Evolutionary conservation across 192 early-diverging fungal species (phyloP), one percentile per base, ranked within the genome.

Genomic region (Geranomyces michiganensis): DNA sequence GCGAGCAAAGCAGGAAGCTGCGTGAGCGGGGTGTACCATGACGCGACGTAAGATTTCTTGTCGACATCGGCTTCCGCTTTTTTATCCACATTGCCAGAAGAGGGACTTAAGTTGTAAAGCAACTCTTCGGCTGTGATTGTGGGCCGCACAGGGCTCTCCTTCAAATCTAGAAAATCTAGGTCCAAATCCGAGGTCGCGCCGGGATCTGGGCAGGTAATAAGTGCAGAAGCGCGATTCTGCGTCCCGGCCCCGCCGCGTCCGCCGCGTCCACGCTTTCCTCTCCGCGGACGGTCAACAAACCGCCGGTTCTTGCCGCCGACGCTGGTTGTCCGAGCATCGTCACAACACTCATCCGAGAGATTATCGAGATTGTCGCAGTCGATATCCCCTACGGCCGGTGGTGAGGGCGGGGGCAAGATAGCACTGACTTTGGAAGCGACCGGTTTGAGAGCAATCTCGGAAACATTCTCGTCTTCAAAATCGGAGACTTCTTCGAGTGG

Each of bases 211-310:
- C 0, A 36, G 19, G 30, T 32, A 33, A 36, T 47, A 1, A 36
- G 56, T 13, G 67, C 8, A 22, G 45, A 48, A 32, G 19, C 27
- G 1, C 60, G 51, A 47, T 72, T 33, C 7, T 36, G 47, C 47
- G 70, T 62, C 4, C 70, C 59, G 22, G 60, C 46, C 9, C 70
- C 70, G 26, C 70, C 70, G 27, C 70, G 59, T 22, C 70, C 70
- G 13, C 70, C 70, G 17, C 70, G 59, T 17, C 70, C 70, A 19
- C 61, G 51, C 27, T 72, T 72, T 6, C 70, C 70, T 24, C 70
- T 43, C 9, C 70, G 70, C 29, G 70, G 70, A 8, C 70, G 60
- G n/a, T 72, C 70, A 26, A 45, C 59, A 27, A 72, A 72, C 31
- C 68, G 68, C 8, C 51, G 51, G 7, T 4, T 53, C n/a, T n/a